Base-by-base conservation (phyloP, 345 rosid genomes). In the Aquilaria yunnanensis region DNA sequence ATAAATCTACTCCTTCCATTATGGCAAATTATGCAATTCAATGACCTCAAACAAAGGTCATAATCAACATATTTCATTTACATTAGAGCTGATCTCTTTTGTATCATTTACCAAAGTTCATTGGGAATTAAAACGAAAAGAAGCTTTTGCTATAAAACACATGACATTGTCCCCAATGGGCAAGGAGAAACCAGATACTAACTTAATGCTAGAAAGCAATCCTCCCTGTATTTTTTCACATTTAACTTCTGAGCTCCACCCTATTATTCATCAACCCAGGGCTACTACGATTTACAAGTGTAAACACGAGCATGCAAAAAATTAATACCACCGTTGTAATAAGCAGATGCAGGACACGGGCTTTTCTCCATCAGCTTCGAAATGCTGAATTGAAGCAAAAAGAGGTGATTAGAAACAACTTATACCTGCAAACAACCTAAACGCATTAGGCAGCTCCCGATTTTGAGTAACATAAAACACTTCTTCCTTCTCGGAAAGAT, bases 391-490 rank as follows among this genome's bases (percentile, higher is more conserved):
- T 52, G 50, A 47, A 29, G 49, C 32, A 14, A 14, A 29, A 43
- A 33, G 14, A 32, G 14, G 47, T n/a, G 14, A 32, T 66, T 46
- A 61, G 57, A 71, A 61, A 59, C 51, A 65, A 37, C 43, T 37
- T 5, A 8, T 32, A 86, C 99, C 96, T 81, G 96, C 65, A 75
- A 94, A 88, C 60, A 94, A 63, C 74, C 75, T 77, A 77, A 83
- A 90, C 31, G 96, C 82, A 70, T 74, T 83, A 31, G 99, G 99
- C 73, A 94, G 62, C 29, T 74, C 81, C 63, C 97, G 83, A 77
- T 82, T 90, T 67, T 94, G 96, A 34, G 91, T 70, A 56, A 87
- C 90, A 71, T 83, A 81, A 71, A 90, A 88, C 90, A 91, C 84
- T 51, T 80, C 78, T 3, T 76, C 71, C 68, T 81, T 88, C 72